Conservation (phyloP, 73 alveolate genomes). For the Durusdinium trenchii region DNA sequence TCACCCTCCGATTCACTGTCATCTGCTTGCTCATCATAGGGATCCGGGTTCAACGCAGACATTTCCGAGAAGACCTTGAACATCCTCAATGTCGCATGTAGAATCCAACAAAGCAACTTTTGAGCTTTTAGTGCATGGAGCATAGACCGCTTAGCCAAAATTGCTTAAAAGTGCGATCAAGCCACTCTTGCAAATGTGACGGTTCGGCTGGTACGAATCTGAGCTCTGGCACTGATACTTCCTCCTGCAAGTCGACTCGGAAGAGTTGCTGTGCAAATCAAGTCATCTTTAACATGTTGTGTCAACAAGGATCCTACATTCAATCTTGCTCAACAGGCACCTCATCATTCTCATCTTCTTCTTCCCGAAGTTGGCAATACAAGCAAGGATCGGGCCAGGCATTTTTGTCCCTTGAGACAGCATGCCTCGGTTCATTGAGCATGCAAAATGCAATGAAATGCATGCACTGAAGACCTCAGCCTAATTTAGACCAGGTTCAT, state of each 20-base stretch:
- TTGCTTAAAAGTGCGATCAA: neutral
- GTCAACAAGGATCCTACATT: neutral
- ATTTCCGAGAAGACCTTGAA: slow-evolving; percentile 86
- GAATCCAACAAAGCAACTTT: neutral
- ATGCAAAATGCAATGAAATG: neutral
- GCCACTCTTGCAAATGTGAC: slow-evolving; percentile 72
- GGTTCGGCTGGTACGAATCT: slow-evolving; percentile 94
- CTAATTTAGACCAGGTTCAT: neutral
- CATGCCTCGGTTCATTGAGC: slow-evolving; percentile 47
- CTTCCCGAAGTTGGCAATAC: slow-evolving; percentile 89
- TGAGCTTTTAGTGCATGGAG: neutral
- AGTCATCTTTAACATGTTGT: neutral
- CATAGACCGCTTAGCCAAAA: neutral
- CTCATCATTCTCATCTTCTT: slow-evolving; percentile 83
- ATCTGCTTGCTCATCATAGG: slow-evolving; percentile 83
- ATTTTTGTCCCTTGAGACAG: slow-evolving; percentile 87
- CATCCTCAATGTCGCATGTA: slow-evolving; percentile 25
- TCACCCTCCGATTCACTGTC: slow-evolving; percentile 91
- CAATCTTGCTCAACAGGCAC: neutral
- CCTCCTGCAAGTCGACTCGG: slow-evolving; percentile 13
- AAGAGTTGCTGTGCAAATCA: neutral
- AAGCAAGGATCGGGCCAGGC: slow-evolving; percentile 93
- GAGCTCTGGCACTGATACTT: slow-evolving; percentile 47
- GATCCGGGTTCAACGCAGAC: slow-evolving; percentile 87
- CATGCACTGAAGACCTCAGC: neutral